A percentile compares a stretch with the other conserved stretches of the same genome.
Conservation (phyloP, 2,329 filamentous ascomycete species). For the Bimuria novae-zelandiae region DNA sequence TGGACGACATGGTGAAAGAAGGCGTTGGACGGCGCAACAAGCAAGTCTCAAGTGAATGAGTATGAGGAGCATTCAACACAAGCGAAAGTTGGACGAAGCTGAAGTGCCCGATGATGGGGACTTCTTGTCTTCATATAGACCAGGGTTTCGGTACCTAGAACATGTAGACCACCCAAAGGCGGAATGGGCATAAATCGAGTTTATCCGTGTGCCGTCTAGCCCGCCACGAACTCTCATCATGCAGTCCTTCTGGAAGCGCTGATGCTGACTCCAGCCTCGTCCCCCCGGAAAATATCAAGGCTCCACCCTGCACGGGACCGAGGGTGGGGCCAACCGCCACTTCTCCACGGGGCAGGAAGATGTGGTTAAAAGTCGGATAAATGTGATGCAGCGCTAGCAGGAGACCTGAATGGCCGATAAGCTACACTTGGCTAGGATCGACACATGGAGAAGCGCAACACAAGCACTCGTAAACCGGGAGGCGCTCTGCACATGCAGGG, state of each 20-base stretch:
- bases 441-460: conserved; percentile 14
- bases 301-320: conserved; percentile 8
- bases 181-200: conserved; percentile 10
- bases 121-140: conserved; percentile 17
- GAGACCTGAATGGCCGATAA: conserved; percentile 11
- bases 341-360: conserved; percentile 13
- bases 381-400: conserved; percentile 8
- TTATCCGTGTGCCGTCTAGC: conserved; percentile 24
- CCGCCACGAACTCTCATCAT: conserved; percentile 10
- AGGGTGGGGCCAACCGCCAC: conserved; percentile 13
- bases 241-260: conserved; percentile 22
- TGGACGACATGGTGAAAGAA: conserved; percentile 7
- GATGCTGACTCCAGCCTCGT: conserved; percentile 5
- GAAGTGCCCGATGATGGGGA: conserved; percentile 6
- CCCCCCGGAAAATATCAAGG: conserved; percentile 15
- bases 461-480: conserved; percentile 13
- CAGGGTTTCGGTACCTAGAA: conserved; percentile 8
- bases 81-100: conserved; percentile 17
- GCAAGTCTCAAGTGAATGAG: not conserved
- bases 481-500: conserved; percentile 15
- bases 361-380: conserved; percentile 26
- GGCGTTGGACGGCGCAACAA: not conserved
- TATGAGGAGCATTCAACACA: conserved; percentile 11
- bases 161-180: conserved; percentile 2
- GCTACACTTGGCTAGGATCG: conserved; percentile 17